Percentiles rank a stretch among this genome's conserved stretches.
Evolutionary conservation across 2,329 filamentous ascomycete genomes (phyloP).

Genomic region (Hymenoscyphus repandus): DNA sequence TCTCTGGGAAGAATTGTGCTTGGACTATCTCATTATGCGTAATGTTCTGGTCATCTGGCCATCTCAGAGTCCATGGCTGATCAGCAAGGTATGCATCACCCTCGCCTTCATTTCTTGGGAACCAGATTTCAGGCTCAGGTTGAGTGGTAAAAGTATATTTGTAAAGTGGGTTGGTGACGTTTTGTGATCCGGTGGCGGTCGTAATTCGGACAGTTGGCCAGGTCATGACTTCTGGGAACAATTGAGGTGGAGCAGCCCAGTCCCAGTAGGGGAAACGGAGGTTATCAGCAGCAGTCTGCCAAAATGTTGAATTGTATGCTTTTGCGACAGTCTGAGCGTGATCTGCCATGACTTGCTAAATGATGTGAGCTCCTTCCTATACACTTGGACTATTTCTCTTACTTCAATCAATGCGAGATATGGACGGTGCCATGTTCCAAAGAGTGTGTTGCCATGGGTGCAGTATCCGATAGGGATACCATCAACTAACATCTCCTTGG

Average conservation of each 20-base stretch:
- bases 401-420: slow-evolving; percentile 50
- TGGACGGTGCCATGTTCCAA: slow-evolving; percentile 46
- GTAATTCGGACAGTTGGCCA: slow-evolving; percentile 29
- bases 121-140: slow-evolving; percentile 31
- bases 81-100: not conserved
- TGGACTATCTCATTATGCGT: not conserved
- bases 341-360: slow-evolving; percentile 44
- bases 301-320: slow-evolving; percentile 27
- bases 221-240: slow-evolving; percentile 31
- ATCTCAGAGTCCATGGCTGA: not conserved
- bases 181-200: slow-evolving; percentile 10
- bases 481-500: not conserved
- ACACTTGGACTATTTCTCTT: slow-evolving; percentile 8
- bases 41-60: not conserved
- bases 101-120: slow-evolving; percentile 4
- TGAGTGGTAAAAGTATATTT: slow-evolving; percentile 41
- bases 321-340: slow-evolving; percentile 41
- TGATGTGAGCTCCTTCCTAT: not conserved
- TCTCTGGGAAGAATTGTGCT: not conserved
- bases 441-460: slow-evolving; percentile 64
- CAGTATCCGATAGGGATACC: slow-evolving; percentile 49
- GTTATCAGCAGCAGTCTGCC: slow-evolving; percentile 36
- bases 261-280: slow-evolving; percentile 43
- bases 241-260: slow-evolving; percentile 30
- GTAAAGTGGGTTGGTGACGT: slow-evolving; percentile 45